Evolutionary conservation across 345 rosid species (phyloP).

Genomic region (Populus deltoides): DNA sequence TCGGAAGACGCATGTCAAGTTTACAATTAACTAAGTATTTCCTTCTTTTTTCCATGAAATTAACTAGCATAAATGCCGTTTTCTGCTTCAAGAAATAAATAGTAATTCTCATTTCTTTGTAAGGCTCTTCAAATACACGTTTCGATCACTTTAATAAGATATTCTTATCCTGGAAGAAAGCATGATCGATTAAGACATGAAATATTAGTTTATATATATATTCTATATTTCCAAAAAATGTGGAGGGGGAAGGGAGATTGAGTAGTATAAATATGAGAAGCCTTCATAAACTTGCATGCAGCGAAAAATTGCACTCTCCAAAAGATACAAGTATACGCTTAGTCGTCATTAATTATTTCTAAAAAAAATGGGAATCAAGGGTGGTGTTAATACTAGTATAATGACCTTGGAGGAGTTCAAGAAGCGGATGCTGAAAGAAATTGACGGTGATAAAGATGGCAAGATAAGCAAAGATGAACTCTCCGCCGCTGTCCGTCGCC

Average conservation of each 20-base stretch:
- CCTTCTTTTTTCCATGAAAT: background rate
- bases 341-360: background rate
- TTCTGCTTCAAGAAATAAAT: too few relatives aligned
- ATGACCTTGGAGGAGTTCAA: slow-evolving; percentile 26
- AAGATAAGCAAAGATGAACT: slow-evolving; percentile 32
- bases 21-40: background rate
- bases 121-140: background rate
- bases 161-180: background rate
- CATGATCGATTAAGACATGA: background rate
- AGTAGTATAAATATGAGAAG: background rate
- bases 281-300: background rate
- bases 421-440: background rate
- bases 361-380: background rate
- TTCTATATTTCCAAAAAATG: background rate
- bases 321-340: background rate
- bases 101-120: background rate
- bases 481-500: slow-evolving; percentile 1
- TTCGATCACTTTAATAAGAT: background rate
- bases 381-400: background rate
- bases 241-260: background rate
- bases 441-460: slow-evolving; percentile 23
- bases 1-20: background rate
- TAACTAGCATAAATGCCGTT: too few relatives aligned
- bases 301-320: background rate
- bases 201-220: too few relatives aligned